Evolutionary conservation across 768 basidiomycete species (phyloP), one percentile per base, ranked within the genome.

Genomic region (Boletus rex-veris): DNA sequence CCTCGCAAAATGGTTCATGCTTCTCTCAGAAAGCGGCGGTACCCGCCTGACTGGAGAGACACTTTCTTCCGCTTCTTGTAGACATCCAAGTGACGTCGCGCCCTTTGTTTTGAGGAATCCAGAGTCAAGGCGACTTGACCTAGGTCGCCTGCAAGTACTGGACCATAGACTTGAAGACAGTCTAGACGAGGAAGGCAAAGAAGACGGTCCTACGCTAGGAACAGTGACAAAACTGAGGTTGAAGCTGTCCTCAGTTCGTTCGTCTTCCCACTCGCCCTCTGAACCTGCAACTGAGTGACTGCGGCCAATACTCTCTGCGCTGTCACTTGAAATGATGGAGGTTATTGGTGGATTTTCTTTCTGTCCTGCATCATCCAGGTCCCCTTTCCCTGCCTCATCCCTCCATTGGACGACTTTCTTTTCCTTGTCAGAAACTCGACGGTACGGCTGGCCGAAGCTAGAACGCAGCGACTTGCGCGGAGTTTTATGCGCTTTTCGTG

Each of bases 181-280:
- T 51, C 64, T 60, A 15, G 66, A 68, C 30, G 79, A 73, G 15
- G 73, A 62, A 36, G 75, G 67, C n/a, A 75, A 60, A 14, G 76
- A 74, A n/a, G 72, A 66, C 15, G 58, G 18, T 9, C 46, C 54
- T 41, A 51, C 48, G 18, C 46, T 48, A 39, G 59, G 52, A 50
- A 55, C 50, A 7, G 80, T 72, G 51, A 74, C 56, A 64, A 83
- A 77, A 65, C 77, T 83, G 55, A 84, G 53, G 58, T 76, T 81
- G 61, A 88, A 64, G 64, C 86, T 89, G 46, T 90, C 89, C 8
- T 93, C 90, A 1, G 87, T 89, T 72, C 81, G 88, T 64, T 92
- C 90, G 64, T 92, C 90, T 70, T 92, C 90, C 90, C 91, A 92
- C 52, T 93, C 90, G 67, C 86, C 90, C 61, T 92, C 90, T 6